Percentiles rank a stretch among this genome's conserved stretches.
phyloP scores from a whole-genome alignment of 2,329 filamentous ascomycete genomes.

The Rosellinia necatrix region DNA sequence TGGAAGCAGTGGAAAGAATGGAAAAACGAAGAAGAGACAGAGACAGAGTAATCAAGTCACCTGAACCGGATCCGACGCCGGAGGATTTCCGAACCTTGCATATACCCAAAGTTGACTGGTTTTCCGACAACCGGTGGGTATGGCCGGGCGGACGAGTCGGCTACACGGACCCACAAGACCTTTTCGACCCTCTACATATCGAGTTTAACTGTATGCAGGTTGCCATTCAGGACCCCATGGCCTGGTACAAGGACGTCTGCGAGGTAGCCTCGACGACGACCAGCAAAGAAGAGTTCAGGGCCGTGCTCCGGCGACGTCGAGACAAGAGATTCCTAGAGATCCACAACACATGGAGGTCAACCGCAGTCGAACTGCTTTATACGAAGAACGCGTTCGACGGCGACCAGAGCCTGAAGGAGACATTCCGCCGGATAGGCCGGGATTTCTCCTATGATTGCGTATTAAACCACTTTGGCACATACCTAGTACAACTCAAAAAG shows the following conservation, averaged over 20 bases:
- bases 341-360: neutral
- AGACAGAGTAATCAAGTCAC: too few species aligned
- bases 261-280: neutral
- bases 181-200: constrained; percentile 9
- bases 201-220: constrained; percentile 15
- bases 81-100: neutral
- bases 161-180: neutral
- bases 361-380: neutral
- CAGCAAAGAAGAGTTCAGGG: constrained; percentile 8
- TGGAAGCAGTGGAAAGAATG: too few species aligned
- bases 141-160: constrained; percentile 1
- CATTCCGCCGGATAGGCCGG: neutral
- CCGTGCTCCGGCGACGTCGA: constrained; percentile 1
- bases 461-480: constrained; percentile 6
- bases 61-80: constrained; percentile 2
- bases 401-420: neutral
- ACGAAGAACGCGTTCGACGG: too few species aligned
- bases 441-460: constrained; percentile 17
- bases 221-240: constrained; percentile 10
- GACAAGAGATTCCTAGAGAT: constrained; percentile 18
- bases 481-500: neutral
- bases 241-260: constrained; percentile 10
- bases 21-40: too few species aligned
- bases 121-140: neutral
- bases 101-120: neutral